Percentiles rank a stretch among this genome's conserved stretches.
phyloP scores from a whole-genome alignment of 2,329 filamentous ascomycete species.

The Colletotrichum ledebouriae region DNA sequence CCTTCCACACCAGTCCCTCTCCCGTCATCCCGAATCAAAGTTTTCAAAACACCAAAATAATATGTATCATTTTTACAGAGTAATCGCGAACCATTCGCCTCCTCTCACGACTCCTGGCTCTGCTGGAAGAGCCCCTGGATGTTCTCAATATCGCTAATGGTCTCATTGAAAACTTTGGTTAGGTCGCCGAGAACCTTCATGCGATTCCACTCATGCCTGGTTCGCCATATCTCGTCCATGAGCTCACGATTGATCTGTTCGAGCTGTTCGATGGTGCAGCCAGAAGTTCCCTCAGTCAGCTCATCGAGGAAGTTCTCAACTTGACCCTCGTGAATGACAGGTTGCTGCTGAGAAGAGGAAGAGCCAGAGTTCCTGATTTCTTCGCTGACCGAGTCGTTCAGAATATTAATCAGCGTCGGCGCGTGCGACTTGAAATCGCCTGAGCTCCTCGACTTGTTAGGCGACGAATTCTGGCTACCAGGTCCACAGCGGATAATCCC shows the following conservation, averaged over 20 bases:
- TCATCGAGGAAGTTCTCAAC: conserved; percentile 71
- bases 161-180: conserved; percentile 79
- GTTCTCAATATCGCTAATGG: conserved; percentile 76
- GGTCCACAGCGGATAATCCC: conserved; percentile 50
- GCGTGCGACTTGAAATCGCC: conserved; percentile 53
- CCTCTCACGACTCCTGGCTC: conserved; percentile 55
- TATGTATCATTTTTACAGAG: conserved; percentile 31
- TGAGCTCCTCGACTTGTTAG: conserved; percentile 46
- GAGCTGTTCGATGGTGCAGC: conserved; percentile 90
- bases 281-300: conserved; percentile 77
- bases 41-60: conserved; percentile 18
- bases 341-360: conserved; percentile 49
- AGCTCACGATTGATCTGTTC: conserved; percentile 92
- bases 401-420: conserved; percentile 54
- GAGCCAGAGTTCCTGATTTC: conserved; percentile 46
- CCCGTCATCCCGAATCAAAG: conserved; percentile 9
- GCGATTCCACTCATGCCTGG: conserved; percentile 85
- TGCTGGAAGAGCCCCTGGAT: conserved; percentile 60
- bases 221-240: conserved; percentile 91
- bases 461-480: conserved; percentile 57
- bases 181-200: conserved; percentile 76
- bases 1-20: background rate
- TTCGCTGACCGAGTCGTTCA: conserved; percentile 57
- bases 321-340: conserved; percentile 61
- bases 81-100: background rate